These are phyloP conservation scores for Komagataella kurtzmanii DNA, from an alignment of 805 yeast genomes.

Conservation along the genomic window DNA sequence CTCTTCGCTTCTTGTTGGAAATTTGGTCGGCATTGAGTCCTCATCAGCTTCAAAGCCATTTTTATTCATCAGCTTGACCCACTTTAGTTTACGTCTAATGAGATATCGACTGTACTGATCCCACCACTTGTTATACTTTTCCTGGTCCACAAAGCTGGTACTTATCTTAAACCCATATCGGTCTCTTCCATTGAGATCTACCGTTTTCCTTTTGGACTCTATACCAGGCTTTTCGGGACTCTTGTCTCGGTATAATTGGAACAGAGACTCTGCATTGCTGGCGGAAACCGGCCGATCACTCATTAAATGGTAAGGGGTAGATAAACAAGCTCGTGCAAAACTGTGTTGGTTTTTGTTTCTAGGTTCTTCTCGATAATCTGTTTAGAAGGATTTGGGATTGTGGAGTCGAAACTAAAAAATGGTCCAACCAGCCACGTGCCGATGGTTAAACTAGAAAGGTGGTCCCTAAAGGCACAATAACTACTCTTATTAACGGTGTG, in stretches of 20 bases:
- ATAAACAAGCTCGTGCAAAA: not conserved
- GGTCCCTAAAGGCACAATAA: no score
- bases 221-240: not conserved
- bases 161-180: conserved; percentile 80
- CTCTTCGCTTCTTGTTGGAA: conserved; percentile 70
- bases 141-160: conserved; percentile 33
- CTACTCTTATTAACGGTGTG: no score
- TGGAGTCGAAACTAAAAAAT: not conserved
- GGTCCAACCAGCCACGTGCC: no score
- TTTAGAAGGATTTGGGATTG: not conserved
- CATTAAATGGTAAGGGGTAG: not conserved
- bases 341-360: not conserved
- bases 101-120: conserved; percentile 47
- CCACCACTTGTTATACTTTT: conserved; percentile 70
- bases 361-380: not conserved
- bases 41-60: conserved; percentile 35
- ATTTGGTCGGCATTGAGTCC: conserved; percentile 36
- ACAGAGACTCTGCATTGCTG: not conserved
- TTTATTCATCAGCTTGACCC: conserved; percentile 56
- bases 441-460: no score
- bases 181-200: conserved; percentile 31
- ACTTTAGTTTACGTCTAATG: conserved; percentile 55
- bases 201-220: not conserved
- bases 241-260: not conserved
- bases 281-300: not conserved